phyloP scores from a whole-genome alignment of 1,139 yeast genomes.

The Kodamaea derodonti region DNA sequence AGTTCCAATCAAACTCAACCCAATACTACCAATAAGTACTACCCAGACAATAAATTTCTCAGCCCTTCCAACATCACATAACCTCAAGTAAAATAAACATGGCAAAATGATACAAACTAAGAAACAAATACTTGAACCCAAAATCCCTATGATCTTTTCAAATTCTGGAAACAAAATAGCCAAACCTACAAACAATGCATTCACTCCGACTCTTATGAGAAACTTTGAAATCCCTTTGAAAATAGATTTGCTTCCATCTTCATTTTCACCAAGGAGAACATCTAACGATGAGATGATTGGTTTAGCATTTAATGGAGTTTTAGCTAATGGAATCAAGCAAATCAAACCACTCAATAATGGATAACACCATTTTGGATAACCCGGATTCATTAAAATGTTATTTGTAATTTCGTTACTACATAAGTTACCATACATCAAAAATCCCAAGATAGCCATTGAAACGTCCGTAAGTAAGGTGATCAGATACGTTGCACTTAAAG shows the following conservation, averaged over 20 bases:
- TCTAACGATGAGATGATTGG: constrained; percentile 74
- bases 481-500: constrained; percentile 35
- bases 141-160: constrained; percentile 52
- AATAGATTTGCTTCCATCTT: not conserved
- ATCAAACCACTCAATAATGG: constrained; percentile 65
- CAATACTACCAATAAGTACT: constrained; percentile 22
- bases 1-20: constrained; percentile 36
- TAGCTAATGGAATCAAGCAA: constrained; percentile 81
- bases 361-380: constrained; percentile 69
- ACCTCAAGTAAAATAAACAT: constrained; percentile 47
- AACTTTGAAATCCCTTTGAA: constrained; percentile 10
- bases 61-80: constrained; percentile 24
- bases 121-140: constrained; percentile 57
- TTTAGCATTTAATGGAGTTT: constrained; percentile 81
- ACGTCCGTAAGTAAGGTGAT: constrained; percentile 71
- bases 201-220: constrained; percentile 42
- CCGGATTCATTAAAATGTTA: constrained; percentile 62
- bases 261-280: constrained; percentile 20
- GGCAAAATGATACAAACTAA: constrained; percentile 55
- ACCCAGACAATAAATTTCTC: constrained; percentile 22
- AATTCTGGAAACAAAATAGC: constrained; percentile 58
- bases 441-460: constrained; percentile 76
- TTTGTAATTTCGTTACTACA: constrained; percentile 84
- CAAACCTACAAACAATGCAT: constrained; percentile 44
- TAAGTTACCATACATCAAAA: constrained; percentile 76